A percentile compares a stretch with the other conserved stretches of the same genome.
phyloP scores from a whole-genome alignment of 805 yeast genomes.

The Kodamaea kaohsiungensis region DNA sequence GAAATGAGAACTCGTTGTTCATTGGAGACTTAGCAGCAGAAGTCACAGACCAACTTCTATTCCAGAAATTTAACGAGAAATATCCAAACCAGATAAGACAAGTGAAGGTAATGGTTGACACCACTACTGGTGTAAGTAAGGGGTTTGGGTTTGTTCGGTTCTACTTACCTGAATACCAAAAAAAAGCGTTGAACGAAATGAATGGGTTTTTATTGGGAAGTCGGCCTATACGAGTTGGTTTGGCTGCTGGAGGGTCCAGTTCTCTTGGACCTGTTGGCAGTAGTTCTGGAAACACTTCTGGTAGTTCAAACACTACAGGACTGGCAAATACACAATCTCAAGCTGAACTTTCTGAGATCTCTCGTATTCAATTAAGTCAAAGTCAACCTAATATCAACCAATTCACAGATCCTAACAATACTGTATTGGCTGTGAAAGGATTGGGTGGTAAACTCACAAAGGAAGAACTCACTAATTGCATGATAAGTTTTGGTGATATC shows the following conservation, averaged over 20 bases:
- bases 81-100: constrained; percentile 70
- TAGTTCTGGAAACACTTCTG: constrained; percentile 4
- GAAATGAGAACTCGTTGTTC: constrained; percentile 64
- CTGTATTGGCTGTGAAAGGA: constrained; percentile 73
- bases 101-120: constrained; percentile 79
- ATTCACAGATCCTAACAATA: constrained; percentile 78
- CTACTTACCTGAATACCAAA: constrained; percentile 61
- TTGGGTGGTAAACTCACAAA: constrained; percentile 59
- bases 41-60: constrained; percentile 64
- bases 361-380: constrained; percentile 34
- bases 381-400: constrained; percentile 58
- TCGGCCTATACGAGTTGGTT: constrained; percentile 72
- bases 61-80: constrained; percentile 64
- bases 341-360: constrained; percentile 13
- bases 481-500: constrained; percentile 63
- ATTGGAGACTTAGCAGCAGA: constrained; percentile 83
- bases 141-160: constrained; percentile 94
- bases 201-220: constrained; percentile 73
- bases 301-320: constrained; percentile 19
- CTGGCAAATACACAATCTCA: constrained; percentile 15
- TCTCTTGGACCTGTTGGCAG: constrained; percentile 2
- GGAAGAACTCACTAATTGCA: constrained; percentile 59
- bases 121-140: constrained; percentile 64
- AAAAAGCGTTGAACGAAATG: constrained; percentile 75
- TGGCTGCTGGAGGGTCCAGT: constrained; percentile 36